Conservation (phyloP, 441 rosid genomes). For the Macaranga tanarius region DNA sequence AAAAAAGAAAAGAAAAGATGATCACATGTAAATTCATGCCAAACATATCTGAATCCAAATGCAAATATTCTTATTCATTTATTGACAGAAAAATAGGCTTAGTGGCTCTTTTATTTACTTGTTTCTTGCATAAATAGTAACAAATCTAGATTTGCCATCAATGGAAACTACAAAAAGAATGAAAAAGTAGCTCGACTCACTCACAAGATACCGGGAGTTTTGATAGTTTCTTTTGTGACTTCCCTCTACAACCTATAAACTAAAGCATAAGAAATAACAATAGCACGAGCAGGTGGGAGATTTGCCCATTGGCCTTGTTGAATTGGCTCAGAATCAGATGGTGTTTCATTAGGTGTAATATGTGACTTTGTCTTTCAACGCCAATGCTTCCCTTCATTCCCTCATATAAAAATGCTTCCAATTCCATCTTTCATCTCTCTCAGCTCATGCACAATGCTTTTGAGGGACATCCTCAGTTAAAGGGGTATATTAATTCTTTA, state of each 20-base stretch:
- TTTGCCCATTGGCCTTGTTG: conserved; percentile 83
- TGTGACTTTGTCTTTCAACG: conserved; percentile 60
- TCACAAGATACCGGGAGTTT: conserved; percentile 87
- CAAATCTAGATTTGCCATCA: not conserved
- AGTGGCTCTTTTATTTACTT: too few species aligned
- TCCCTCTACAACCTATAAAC: conserved; percentile 93
- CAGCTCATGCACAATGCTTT: conserved; percentile 76
- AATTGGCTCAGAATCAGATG: conserved; percentile 31
- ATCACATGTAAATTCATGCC: not conserved
- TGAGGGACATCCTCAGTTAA: conserved; percentile 59
- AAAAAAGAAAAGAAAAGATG: not conserved
- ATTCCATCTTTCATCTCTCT: conserved; percentile 77
- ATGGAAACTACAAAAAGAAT: not conserved
- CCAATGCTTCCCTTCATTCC: conserved; percentile 48
- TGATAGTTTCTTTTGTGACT: conserved; percentile 69
- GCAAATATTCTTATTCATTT: not conserved
- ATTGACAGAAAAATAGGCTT: too few species aligned
- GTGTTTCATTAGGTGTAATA: conserved; percentile 76
- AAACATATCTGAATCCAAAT: not conserved
- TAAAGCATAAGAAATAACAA: conserved; percentile 71
- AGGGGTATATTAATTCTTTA: conserved; percentile 28
- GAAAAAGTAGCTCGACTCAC: conserved; percentile 36
- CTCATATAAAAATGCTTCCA: conserved; percentile 66
- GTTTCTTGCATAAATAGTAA: not conserved
- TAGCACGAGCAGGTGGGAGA: conserved; percentile 93